Conservation (phyloP, 495 filamentous ascomycete species). For the Apiosordaria backusii region DNA sequence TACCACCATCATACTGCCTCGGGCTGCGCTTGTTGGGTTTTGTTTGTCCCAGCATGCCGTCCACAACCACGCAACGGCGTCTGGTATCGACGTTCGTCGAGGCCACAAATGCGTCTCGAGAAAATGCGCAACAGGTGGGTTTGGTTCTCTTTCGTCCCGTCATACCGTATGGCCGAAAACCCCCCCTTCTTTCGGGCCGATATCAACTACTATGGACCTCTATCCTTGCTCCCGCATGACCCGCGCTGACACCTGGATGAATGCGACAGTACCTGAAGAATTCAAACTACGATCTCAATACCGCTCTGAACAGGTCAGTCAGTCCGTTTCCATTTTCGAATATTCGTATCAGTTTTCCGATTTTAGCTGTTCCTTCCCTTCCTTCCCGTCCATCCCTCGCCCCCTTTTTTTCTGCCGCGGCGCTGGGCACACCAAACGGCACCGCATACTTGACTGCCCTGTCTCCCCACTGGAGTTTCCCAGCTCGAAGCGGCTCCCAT, state of each 20-base stretch:
- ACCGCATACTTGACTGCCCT: not conserved
- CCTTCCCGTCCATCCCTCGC: not conserved
- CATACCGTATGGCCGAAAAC: slow-evolving; percentile 19
- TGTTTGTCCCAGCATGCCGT: slow-evolving; percentile 13
- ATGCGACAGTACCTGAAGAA: slow-evolving; percentile 40
- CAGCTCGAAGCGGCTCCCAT: not conserved
- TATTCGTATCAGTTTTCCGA: not conserved
- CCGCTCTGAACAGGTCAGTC: slow-evolving; percentile 51
- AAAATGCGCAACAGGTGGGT: slow-evolving; percentile 50
- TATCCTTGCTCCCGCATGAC: slow-evolving; percentile 24
- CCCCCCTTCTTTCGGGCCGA: slow-evolving; percentile 27
- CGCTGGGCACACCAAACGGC: too few species aligned
- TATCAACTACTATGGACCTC: slow-evolving; percentile 18
- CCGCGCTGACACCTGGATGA: slow-evolving; percentile 11
- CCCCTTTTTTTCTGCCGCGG: not conserved
- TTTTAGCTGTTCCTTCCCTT: slow-evolving; percentile 2
- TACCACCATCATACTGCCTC: not conserved
- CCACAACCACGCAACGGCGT: slow-evolving; percentile 45
- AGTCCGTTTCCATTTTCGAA: slow-evolving; percentile 9
- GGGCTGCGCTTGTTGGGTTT: not conserved
- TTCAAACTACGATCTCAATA: slow-evolving; percentile 46
- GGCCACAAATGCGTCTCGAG: slow-evolving; percentile 52
- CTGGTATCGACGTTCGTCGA: slow-evolving; percentile 49
- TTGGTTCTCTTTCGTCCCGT: slow-evolving; percentile 7
- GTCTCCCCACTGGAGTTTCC: not conserved